phyloP scores from a whole-genome alignment of 805 yeast species.

The Myxozyma kluyveri region DNA sequence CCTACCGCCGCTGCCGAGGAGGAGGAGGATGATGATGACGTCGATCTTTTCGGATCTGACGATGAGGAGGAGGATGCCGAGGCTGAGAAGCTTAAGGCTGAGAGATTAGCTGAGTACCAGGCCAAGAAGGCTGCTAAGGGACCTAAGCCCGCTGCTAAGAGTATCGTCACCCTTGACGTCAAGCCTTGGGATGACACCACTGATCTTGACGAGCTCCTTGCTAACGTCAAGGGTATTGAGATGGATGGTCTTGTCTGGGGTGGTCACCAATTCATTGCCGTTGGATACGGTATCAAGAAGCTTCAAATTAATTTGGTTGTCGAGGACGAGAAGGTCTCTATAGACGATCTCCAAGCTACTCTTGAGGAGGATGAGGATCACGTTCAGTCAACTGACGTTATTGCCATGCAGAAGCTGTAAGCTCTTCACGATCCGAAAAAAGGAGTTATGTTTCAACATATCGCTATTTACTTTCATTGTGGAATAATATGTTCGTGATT shows the following conservation, averaged over 20 bases:
- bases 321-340: constrained; percentile 93
- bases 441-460: too few species aligned
- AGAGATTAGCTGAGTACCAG: constrained; percentile 96
- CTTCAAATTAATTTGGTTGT: constrained; percentile 97
- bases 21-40: constrained; percentile 86
- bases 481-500: too few species aligned
- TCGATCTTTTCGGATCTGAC: constrained; percentile 90
- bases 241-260: constrained; percentile 98
- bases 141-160: constrained; percentile 98
- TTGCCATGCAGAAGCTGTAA: constrained; percentile 31
- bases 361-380: constrained; percentile 96
- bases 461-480: constrained; percentile 4
- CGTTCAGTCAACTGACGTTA: constrained; percentile 98
- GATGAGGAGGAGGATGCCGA: constrained; percentile 95
- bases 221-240: constrained; percentile 79
- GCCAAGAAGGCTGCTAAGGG: constrained; percentile 97
- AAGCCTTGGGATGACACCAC: constrained; percentile 99
- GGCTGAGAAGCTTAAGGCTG: constrained; percentile 95
- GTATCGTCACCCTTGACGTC: constrained; percentile 92
- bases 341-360: constrained; percentile 72
- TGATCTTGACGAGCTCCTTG: constrained; percentile 82
- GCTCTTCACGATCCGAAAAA: too few species aligned
- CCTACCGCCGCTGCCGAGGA: constrained; percentile 58
- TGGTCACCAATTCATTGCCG: constrained; percentile 92
- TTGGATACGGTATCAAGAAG: constrained; percentile 99